Evolutionary conservation across 192 early-diverging fungal species (phyloP), one percentile per base, ranked within the genome.

Genomic region (Fimicolochytrium jonesii): DNA sequence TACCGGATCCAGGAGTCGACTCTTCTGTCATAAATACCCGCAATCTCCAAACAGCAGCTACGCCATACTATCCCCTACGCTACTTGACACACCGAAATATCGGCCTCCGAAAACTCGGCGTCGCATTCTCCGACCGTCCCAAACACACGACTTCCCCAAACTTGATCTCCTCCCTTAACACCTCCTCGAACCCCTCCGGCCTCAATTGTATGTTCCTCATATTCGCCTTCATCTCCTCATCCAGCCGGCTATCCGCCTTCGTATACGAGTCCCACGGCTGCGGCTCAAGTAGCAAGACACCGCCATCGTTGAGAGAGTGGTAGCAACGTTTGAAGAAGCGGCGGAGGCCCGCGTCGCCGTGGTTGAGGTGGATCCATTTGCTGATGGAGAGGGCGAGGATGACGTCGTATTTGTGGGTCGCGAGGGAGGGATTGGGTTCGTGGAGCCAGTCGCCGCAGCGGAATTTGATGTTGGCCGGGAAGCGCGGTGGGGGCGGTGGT

Each of bases 311-410:
- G 7, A 93, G 60, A 17, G 67, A 68, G 0, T 71, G 33, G 61
- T 85, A 88, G 5, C 79, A 73, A 59, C 85, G 88, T 39, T 70
- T 58, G 58, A 93, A 90, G 46, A 91, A 90, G 25, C 48, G 37
- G 33, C 79, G 67, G 10, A 93, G 35, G 1, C 88, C 89, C 6
- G 67, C 60, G 58, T 93, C 91, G 0, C 88, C 89, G 20, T 78
- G 56, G 59, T 87, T 78, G 17, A 93, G 68, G 51, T 93, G 91
- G 43, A 93, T 88, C 89, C 89, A 91, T 63, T 93, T 93, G 6
- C 85, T 85, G 22, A 93, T 67, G 31, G 78, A 82, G 11, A 92
- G 73, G 0, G 81, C 86, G 9, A 90, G 58, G 29, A 92, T 77
- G 15, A 78, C 77, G 67, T 92, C 85, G 66, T 76, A 88, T 75